Percentiles rank a stretch among this genome's conserved stretches.
Conservation (phyloP, 768 basidiomycete species). For the Rossbeevera mucosa region DNA sequence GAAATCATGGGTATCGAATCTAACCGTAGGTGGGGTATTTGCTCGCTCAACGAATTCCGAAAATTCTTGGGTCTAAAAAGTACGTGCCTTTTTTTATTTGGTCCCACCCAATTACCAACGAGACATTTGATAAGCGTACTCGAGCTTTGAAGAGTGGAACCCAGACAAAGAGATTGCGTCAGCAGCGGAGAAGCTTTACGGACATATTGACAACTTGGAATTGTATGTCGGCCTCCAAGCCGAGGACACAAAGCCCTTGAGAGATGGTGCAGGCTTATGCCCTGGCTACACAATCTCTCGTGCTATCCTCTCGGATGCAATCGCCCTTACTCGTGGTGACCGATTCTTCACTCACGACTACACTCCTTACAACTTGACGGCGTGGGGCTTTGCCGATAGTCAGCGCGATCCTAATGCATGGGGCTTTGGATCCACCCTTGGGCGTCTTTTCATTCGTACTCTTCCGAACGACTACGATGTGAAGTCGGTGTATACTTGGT, state of each 20-base stretch:
- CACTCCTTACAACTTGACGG: conserved; percentile 74
- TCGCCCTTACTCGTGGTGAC: conserved; percentile 82
- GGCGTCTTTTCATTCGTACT: conserved; percentile 67
- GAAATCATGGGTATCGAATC: conserved; percentile 85
- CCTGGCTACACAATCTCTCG: conserved; percentile 83
- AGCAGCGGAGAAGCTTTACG: conserved; percentile 75
- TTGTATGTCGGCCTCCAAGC: conserved; percentile 80
- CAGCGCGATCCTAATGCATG: conserved; percentile 67
- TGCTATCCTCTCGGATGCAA: conserved; percentile 82
- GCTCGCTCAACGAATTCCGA: conserved; percentile 80
- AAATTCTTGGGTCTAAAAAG: conserved; percentile 77
- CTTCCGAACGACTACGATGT: conserved; percentile 65
- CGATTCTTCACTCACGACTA: conserved; percentile 78
- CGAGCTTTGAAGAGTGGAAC: conserved; percentile 79
- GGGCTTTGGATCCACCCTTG: conserved; percentile 68
- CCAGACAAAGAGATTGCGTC: conserved; percentile 60
- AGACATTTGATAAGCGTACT: conserved; percentile 45
- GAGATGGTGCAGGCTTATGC: conserved; percentile 79
- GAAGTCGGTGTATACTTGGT: conserved; percentile 77
- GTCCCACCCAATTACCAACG: not conserved
- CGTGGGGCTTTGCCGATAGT: conserved; percentile 83
- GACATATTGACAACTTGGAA: conserved; percentile 70
- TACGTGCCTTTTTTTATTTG: conserved; percentile 29
- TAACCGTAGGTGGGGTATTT: conserved; percentile 74
- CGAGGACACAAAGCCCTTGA: conserved; percentile 68